Evolutionary conservation across 257 asterid species (phyloP), one percentile per base, ranked within the genome.

Genomic region (Cynanchum wilfordii): DNA sequence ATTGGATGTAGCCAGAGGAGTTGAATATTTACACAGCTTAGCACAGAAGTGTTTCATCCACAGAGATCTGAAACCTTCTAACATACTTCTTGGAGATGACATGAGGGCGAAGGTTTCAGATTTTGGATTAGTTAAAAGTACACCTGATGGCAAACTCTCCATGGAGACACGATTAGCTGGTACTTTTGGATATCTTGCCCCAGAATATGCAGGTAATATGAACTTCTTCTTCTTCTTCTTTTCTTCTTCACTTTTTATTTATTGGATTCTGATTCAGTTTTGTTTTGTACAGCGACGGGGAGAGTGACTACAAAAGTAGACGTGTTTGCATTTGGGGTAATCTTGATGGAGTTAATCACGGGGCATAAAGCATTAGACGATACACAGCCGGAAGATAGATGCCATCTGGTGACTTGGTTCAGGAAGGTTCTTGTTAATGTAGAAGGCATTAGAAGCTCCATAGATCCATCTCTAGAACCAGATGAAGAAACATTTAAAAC

Each of bases 151-250:
- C 1, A 82, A 79, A 44, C 55, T 73, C 66, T 92, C 99, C 0
- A 52, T 92, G 7, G 94, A 87, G 74, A 92, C 99, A 2, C 75
- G 81, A 62, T 79, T 92, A 50, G 99, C 99, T 0, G 99, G 99
- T 76, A 95, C 99, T 1, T 94, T 94, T 20, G 99, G 99, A 20
- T 94, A 91, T 82, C 95, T 94, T 78, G 98, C 99, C 56, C 99
- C 99, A 0, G 99, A 95, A 71, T 95, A 95, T 40, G 96, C 95
- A 2, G 89, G 98, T 42, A 42, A 42, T 42, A 42, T 42, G 47
- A 42, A 0, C 1, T 7, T 7, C 10, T 40, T 40, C 9, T 3
- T 40, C 9, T 40, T 33, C 2, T 36, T 36, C 0, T 36, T 36
- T 36, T 2, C 40, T 36, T 42, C 10, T 42, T 42, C 47, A 7